Percentiles rank a stretch among this genome's conserved stretches.
Conservation (phyloP, 1,139 yeast species). For the Meyerozyma smithsonii region DNA sequence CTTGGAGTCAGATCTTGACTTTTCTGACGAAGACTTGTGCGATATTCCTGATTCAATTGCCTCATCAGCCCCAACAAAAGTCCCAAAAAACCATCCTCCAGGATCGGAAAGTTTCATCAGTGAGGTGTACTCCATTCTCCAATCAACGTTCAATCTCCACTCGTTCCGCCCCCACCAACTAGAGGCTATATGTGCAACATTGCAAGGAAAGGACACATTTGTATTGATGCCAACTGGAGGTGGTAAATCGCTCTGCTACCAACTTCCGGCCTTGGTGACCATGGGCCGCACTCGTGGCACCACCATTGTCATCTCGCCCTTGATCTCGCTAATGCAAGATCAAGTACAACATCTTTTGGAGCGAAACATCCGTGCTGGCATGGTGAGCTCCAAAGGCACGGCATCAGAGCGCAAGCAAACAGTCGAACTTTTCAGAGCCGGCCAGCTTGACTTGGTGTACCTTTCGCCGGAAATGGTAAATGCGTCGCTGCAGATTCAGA, state of each 20-base stretch:
- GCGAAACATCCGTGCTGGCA: slow-evolving; percentile 72
- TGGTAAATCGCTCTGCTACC: slow-evolving; percentile 95
- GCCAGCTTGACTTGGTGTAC: slow-evolving; percentile 71
- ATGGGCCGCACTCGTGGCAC: slow-evolving; percentile 77
- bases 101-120: slow-evolving; percentile 35
- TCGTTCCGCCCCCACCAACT: slow-evolving; percentile 80
- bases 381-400: slow-evolving; percentile 77
- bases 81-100: slow-evolving; percentile 18
- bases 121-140: slow-evolving; percentile 60
- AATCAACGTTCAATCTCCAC: slow-evolving; percentile 55
- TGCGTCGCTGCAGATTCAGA: slow-evolving; percentile 66
- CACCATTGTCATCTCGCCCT: slow-evolving; percentile 89
- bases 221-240: slow-evolving; percentile 99
- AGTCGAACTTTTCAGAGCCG: slow-evolving; percentile 58
- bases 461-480: slow-evolving; percentile 95
- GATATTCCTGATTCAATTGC: slow-evolving; percentile 6
- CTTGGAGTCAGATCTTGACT: slow-evolving; percentile 25
- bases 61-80: slow-evolving; percentile 2
- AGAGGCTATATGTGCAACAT: slow-evolving; percentile 80
- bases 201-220: slow-evolving; percentile 81
- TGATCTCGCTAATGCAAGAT: slow-evolving; percentile 95
- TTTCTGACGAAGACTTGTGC: slow-evolving; percentile 31
- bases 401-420: slow-evolving; percentile 62
- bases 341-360: slow-evolving; percentile 79
- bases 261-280: slow-evolving; percentile 81